Evolutionary conservation across 768 basidiomycete genomes (phyloP).

Genomic region (Rubroboletus pulcherrimus): DNA sequence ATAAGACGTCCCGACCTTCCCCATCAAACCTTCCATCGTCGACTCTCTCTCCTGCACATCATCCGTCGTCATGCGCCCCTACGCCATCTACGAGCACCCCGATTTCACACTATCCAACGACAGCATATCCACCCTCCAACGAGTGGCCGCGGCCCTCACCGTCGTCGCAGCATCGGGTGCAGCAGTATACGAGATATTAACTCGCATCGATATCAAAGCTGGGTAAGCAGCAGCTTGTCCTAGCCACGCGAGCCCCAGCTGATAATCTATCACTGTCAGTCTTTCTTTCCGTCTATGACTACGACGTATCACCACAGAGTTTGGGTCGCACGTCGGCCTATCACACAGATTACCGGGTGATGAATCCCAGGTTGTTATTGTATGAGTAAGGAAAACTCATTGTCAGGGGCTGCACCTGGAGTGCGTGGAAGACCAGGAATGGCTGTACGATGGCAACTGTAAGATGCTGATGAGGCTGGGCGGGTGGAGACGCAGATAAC

Average conservation of each 20-base stretch:
- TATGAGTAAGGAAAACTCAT: slow-evolving; percentile 7
- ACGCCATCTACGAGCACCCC: slow-evolving; percentile 33
- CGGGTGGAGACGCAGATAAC: background rate
- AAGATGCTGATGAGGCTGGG: background rate
- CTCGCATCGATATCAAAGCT: slow-evolving; percentile 8
- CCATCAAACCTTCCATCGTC: background rate
- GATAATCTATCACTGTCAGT: background rate
- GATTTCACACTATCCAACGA: slow-evolving; percentile 29
- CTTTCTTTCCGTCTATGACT: slow-evolving; percentile 14
- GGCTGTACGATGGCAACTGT: slow-evolving; percentile 11
- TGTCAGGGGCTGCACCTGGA: background rate
- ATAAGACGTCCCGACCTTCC: slow-evolving; percentile 2
- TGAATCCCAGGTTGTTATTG: slow-evolving; percentile 11
- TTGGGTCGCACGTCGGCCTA: background rate
- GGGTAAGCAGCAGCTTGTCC: slow-evolving; percentile 12
- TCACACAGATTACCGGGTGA: background rate
- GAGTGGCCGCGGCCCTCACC: slow-evolving; percentile 26
- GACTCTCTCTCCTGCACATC: background rate
- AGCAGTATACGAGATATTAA: slow-evolving; percentile 29
- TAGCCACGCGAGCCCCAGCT: background rate
- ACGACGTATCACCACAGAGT: background rate
- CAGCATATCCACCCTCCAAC: slow-evolving; percentile 20
- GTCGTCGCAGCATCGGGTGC: slow-evolving; percentile 33
- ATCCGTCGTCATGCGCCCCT: slow-evolving; percentile 27
- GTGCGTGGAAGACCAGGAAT: background rate